A percentile compares a stretch with the other conserved stretches of the same genome.
Evolutionary conservation across 179 eudicot genomes (phyloP).

Genomic region (Beta lomatogona): DNA sequence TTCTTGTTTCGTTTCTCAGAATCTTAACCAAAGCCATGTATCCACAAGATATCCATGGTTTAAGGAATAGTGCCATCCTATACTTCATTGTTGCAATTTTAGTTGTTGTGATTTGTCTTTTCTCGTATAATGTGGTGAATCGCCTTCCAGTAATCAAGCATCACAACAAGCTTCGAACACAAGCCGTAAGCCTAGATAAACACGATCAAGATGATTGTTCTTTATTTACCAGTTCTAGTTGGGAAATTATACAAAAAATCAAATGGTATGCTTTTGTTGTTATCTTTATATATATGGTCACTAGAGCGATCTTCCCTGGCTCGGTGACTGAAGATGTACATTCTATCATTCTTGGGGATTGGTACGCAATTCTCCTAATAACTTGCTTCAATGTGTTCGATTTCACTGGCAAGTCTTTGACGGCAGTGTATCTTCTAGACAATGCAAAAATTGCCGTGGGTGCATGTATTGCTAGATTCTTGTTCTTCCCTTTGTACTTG

Average conservation of each 20-base stretch:
- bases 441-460: conserved; percentile 62
- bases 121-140: conserved; percentile 65
- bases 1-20: conserved; percentile 69
- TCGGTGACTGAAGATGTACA: conserved; percentile 80
- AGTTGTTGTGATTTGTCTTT: conserved; percentile 63
- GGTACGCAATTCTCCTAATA: conserved; percentile 65
- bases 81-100: conserved; percentile 74
- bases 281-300: conserved; percentile 59
- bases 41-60: conserved; percentile 66
- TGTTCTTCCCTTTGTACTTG: conserved; percentile 69
- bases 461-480: conserved; percentile 53
- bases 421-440: conserved; percentile 51
- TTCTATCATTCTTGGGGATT: conserved; percentile 58
- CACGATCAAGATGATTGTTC: conserved; percentile 56
- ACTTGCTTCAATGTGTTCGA: conserved; percentile 68
- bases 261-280: conserved; percentile 71
- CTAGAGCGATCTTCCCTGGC: conserved; percentile 69
- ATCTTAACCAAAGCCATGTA: conserved; percentile 73
- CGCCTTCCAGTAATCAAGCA: conserved; percentile 73
- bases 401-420: conserved; percentile 64
- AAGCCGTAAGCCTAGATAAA: conserved; percentile 35
- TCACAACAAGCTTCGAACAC: conserved; percentile 58
- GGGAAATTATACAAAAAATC: conserved; percentile 62
- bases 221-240: conserved; percentile 40
- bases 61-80: conserved; percentile 76